phyloP scores from a whole-genome alignment of 2,329 filamentous ascomycete genomes.

The Stemphylium beticola region DNA sequence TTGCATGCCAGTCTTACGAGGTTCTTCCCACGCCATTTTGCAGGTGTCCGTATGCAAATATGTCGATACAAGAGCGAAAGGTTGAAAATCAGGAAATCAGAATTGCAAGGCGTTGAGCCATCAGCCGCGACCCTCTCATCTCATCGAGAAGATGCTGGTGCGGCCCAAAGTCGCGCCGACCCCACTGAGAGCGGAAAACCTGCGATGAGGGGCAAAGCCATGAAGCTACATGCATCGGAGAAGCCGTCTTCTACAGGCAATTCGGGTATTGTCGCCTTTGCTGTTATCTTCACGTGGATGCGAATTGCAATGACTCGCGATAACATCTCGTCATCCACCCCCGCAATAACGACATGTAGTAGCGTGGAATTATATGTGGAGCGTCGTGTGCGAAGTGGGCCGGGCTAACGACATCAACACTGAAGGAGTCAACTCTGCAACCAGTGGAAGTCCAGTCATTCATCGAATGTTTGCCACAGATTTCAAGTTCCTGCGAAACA shows the following conservation, averaged over 20 bases:
- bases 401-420: slow-evolving; percentile 2
- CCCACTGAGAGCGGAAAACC: not conserved
- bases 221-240: slow-evolving; percentile 1
- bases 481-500: not conserved
- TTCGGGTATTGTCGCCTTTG: not conserved
- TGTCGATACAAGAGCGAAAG: not conserved
- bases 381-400: slow-evolving; percentile 2
- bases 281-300: not conserved
- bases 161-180: slow-evolving; percentile 1
- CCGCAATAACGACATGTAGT: slow-evolving; percentile 18
- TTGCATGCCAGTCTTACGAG: slow-evolving; percentile 49
- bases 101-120: not conserved
- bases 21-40: slow-evolving; percentile 40
- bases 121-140: not conserved
- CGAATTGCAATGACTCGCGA: not conserved
- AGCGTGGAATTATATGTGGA: not conserved
- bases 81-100: not conserved
- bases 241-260: not conserved
- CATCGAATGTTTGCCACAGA: not conserved
- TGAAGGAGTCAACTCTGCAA: not conserved
- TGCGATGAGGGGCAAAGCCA: not conserved
- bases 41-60: not conserved
- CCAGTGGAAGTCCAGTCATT: not conserved
- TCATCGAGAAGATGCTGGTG: not conserved
- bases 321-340: slow-evolving; percentile 13